These are phyloP conservation scores for Gliomastix tumulicola DNA, from an alignment of 2,329 filamentous ascomycete species.

Conservation along the genomic window DNA sequence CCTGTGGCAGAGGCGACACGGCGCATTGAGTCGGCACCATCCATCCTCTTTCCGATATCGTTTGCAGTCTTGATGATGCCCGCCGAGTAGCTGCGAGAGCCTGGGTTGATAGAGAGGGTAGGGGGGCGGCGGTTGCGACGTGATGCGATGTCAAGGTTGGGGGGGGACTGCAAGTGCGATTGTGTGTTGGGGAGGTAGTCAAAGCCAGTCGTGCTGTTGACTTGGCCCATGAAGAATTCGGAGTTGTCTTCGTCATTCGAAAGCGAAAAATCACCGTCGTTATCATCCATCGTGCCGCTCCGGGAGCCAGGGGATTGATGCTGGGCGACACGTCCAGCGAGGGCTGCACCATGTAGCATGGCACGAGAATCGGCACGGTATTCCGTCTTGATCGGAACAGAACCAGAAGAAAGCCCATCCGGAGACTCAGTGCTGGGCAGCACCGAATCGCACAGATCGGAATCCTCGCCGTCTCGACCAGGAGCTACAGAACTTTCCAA, in stretches of 20 bases:
- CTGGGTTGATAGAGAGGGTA: conserved; percentile 35
- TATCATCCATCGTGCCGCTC: not conserved
- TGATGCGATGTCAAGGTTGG: conserved; percentile 45
- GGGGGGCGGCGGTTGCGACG: conserved; percentile 39
- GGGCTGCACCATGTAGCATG: too few relatives aligned
- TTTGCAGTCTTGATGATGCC: conserved; percentile 37
- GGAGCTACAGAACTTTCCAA: not conserved
- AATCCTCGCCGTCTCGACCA: not conserved
- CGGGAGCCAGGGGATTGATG: not conserved
- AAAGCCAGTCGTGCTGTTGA: not conserved
- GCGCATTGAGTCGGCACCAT: conserved; percentile 41
- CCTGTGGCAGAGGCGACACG: conserved; percentile 47
- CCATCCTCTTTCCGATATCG: conserved; percentile 36
- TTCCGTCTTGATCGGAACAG: not conserved
- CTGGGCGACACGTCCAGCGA: too few relatives aligned
- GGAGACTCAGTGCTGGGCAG: not conserved
- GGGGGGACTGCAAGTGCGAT: conserved; percentile 36
- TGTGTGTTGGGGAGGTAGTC: not conserved
- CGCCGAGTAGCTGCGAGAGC: conserved; percentile 31
- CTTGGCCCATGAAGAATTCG: not conserved
- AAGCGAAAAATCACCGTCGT: not conserved
- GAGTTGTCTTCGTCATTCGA: not conserved
- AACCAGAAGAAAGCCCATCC: too few relatives aligned
- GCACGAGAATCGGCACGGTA: not conserved
- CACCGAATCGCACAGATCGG: not conserved